A percentile compares a stretch with the other conserved stretches of the same genome.
Evolutionary conservation across 169 alveolate genomes (phyloP).

Genomic region (Plasmodium malariae): DNA sequence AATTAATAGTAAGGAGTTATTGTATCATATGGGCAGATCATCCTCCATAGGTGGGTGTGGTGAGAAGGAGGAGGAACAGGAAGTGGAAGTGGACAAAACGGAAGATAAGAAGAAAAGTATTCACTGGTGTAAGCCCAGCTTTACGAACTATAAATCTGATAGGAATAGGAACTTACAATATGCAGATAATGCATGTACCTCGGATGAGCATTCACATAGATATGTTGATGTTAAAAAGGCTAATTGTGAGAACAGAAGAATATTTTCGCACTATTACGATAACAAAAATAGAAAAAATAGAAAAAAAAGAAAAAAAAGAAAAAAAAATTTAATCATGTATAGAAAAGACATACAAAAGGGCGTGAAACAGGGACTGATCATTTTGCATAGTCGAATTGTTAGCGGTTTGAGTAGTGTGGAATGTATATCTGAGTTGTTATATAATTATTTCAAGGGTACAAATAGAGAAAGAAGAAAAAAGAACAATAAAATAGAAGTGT

Average conservation of each 20-base stretch:
- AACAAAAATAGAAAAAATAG: background rate
- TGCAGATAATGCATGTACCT: background rate
- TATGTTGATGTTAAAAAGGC: background rate
- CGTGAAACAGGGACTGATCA: conserved; percentile 13
- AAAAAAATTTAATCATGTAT: no score
- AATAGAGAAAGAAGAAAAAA: background rate
- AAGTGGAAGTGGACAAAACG: no score
- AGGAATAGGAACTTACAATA: no score
- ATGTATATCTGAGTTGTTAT: conserved; percentile 22
- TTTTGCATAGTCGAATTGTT: conserved; percentile 38
- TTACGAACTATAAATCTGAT: no score
- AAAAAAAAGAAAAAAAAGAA: no score
- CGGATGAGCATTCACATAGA: background rate
- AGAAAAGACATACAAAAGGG: conserved; percentile 29
- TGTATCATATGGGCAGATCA: no score
- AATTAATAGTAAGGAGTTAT: no score
- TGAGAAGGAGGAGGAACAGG: no score
- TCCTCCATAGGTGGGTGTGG: no score
- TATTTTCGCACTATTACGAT: no score
- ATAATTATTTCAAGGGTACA: background rate
- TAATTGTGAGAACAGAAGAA: background rate
- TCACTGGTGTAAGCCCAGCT: no score
- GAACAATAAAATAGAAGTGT: conserved; percentile 5
- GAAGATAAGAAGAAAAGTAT: no score
- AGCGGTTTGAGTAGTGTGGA: conserved; percentile 34